These are phyloP conservation scores for Allium fistulosum DNA, from an alignment of 106 monocot species.

Conservation along the genomic window DNA sequence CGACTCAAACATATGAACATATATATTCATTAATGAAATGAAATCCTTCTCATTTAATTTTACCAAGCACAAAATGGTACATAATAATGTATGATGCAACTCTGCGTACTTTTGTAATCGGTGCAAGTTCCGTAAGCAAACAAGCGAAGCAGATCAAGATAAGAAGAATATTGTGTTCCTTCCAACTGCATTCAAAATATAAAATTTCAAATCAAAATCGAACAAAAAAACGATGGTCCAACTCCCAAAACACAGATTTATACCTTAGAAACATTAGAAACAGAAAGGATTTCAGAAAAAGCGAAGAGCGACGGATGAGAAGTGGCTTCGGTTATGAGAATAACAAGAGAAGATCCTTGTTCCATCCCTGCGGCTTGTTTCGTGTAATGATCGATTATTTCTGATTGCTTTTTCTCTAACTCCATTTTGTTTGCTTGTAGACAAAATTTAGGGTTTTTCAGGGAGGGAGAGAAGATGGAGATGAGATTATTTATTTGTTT, in stretches of 20 bases:
- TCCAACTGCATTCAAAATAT: conserved; percentile 57
- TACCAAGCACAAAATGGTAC: too few relatives aligned
- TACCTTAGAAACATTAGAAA: conserved; percentile 62
- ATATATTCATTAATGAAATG: background rate
- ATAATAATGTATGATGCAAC: too few relatives aligned
- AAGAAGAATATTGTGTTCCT: conserved; percentile 45
- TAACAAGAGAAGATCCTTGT: conserved; percentile 31
- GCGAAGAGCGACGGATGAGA: conserved; percentile 94
- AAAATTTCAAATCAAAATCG: background rate
- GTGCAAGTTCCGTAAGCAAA: conserved; percentile 93
- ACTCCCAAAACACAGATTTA: background rate
- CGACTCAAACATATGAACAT: background rate
- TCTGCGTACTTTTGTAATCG: conserved; percentile 67
- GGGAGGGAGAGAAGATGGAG: too few relatives aligned
- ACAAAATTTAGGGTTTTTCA: too few relatives aligned
- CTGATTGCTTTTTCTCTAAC: conserved; percentile 81
- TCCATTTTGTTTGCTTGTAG: conserved; percentile 37
- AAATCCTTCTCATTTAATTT: too few relatives aligned
- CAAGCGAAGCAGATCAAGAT: conserved; percentile 66
- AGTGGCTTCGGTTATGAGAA: conserved; percentile 71
- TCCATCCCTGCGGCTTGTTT: conserved; percentile 31
- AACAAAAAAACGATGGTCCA: background rate
- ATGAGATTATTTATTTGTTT: too few relatives aligned
- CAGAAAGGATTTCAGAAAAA: conserved; percentile 92
- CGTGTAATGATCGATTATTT: conserved; percentile 68